Evolutionary conservation across 345 rosid species (phyloP), one percentile per base, ranked within the genome.

Genomic region (Heritiera fomes): DNA sequence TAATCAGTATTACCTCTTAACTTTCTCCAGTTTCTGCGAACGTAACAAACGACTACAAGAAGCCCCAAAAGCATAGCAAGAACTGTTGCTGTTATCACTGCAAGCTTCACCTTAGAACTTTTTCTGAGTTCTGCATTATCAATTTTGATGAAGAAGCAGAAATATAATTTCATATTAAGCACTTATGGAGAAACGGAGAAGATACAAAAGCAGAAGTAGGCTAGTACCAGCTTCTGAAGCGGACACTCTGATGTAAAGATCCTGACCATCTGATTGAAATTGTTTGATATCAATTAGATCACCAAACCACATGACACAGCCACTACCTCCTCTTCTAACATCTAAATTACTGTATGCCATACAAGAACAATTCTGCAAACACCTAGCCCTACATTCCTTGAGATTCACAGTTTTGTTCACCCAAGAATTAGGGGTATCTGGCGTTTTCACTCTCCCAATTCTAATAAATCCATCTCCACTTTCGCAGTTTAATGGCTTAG

Each of bases 401-500:
- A 83, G 81, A 32, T 50, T 80, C 65, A 82, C 77, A 7, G 65
- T 63, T 46, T 3, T n/a, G 32, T 73, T 67, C 71, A 40, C 77
- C 28, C 28, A 23, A 23, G 28, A 23, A 23, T 23, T 23, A 23
- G 28, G 28, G 28, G 28, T 23, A 23, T 23, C 28, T 23, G 28
- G 28, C 28, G 28, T 23, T 23, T 23, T 23, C 28, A 23, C 28
- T 23, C 84, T 62, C 32, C 60, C 50, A 77, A 76, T 18, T 13
- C 53, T 78, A 77, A 79, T 13, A 40, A 88, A 88, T 10, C 80
- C 82, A 12, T 85, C 88, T 59, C 73, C 68, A 43, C 49, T 75
- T 8, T 1, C 7, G 53, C 91, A 88, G 0, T 69, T 72, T 43
- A 87, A 65, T 11, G 70, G 18, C 5, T 78, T 84, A 47, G 65